Percentiles rank a stretch among this genome's conserved stretches.
phyloP scores from a whole-genome alignment of 352 stramenopile genomes.

The Elongisporangium anandrum region DNA sequence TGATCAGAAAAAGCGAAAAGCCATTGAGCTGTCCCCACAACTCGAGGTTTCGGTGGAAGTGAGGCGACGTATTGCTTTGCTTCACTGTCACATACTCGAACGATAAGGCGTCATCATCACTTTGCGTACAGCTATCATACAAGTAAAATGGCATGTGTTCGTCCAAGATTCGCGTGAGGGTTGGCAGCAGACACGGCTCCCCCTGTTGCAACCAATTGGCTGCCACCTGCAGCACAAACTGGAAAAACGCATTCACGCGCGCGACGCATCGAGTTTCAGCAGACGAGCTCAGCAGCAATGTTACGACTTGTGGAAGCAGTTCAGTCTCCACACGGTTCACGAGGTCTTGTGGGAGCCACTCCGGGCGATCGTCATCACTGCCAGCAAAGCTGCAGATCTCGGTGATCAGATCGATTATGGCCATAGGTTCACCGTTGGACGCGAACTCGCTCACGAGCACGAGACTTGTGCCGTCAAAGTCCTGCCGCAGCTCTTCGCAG shows the following conservation, averaged over 20 bases:
- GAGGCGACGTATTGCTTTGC: slow-evolving; percentile 17
- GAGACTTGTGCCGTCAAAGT: slow-evolving; percentile 52
- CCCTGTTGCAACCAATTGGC: slow-evolving; percentile 24
- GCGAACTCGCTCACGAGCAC: slow-evolving; percentile 37
- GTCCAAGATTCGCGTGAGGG: slow-evolving; percentile 52
- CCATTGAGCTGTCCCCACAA: slow-evolving; percentile 48
- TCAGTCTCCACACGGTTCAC: slow-evolving; percentile 39
- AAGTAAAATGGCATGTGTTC: slow-evolving; percentile 56
- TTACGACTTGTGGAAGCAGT: slow-evolving; percentile 54
- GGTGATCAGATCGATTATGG: slow-evolving; percentile 25
- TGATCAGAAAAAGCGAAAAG: slow-evolving; percentile 45
- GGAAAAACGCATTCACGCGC: slow-evolving; percentile 42
- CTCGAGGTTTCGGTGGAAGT: slow-evolving; percentile 48
- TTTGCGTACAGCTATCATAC: slow-evolving; percentile 11
- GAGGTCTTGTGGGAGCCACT: slow-evolving; percentile 18
- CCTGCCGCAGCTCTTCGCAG: slow-evolving; percentile 26
- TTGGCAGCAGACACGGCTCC: slow-evolving; percentile 34
- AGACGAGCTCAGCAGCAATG: slow-evolving; percentile 42
- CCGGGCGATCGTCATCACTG: background rate
- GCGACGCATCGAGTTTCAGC: slow-evolving; percentile 15
- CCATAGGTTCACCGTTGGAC: slow-evolving; percentile 19
- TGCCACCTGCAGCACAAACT: slow-evolving; percentile 31
- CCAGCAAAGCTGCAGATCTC: slow-evolving; percentile 6
- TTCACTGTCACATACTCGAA: background rate
- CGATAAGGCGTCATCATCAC: background rate